Evolutionary conservation across 129 eudicot genomes (phyloP), one percentile per base, ranked within the genome.

Genomic region (Chrysanthemum lavandulifolium): DNA sequence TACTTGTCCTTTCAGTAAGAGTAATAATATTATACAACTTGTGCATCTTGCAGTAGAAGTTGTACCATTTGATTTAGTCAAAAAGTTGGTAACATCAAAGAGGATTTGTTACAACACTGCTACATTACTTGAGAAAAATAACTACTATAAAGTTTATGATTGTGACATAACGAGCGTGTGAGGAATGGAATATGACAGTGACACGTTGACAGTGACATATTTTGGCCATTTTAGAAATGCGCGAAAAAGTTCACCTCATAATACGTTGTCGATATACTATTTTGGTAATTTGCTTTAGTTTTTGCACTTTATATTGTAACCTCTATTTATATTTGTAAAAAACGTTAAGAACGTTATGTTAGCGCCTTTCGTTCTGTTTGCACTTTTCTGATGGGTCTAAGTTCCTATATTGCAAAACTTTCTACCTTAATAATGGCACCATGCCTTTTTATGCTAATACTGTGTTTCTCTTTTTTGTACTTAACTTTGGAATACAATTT

Each of bases 1-100:
- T 78, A 78, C 82, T 43, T 78, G 82, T 72, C 77, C 82, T n/a
- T n/a, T 65, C 4, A 64, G 18, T 19, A n/a, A 60, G 63, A 68
- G 63, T 53, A 60, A 72, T 78, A 64, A 72, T 78, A 60, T 62
- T n/a, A n/a, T 6, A 67, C 51, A n/a, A 70, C 59, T 71, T 63
- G 77, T 71, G 50, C 53, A 12, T 18, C 25, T 12, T 72, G 82
- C 78, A 71, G 4, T 48, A 3, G 13, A 72, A 47, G 14, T 56
- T 78, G 63, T 78, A 72, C 62, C 11, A 21, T 25, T 55, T 16
- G 54, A 65, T 16, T 64, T 55, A 72, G 73, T 78, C 78, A 71
- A 71, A 54, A 29, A 65, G 50, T 18, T n/a, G 6, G 18, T 78
- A 58, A 67, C 29, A 56, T 56, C 19, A 59, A 56, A 52, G 61